Evolutionary conservation across 2,329 filamentous ascomycete species (phyloP), one percentile per base, ranked within the genome.

Genomic region (Pseudogymnoascus sp.): DNA sequence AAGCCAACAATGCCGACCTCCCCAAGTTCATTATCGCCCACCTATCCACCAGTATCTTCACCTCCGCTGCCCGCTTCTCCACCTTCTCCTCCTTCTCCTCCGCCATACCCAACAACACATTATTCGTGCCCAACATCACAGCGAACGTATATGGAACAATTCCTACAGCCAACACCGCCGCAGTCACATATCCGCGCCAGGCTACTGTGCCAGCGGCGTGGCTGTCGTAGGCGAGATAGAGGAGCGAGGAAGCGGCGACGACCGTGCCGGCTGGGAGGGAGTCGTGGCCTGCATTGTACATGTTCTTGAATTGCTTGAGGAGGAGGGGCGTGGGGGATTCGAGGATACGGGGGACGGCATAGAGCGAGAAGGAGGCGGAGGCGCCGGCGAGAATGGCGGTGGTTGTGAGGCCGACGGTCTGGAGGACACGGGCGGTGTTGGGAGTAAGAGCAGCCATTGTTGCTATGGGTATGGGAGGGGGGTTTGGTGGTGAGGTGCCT

Each of bases 21-120:
- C 72, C 77, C 33, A 85, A 65, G 67, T 84, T 84, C 67, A 84
- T 68, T 59, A 76, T 72, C 2, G 76, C 81, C 83, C 83, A 86
- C 63, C 73, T 74, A 68, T 85, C 82, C 37, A 85, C 75, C 66
- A 85, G 70, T 63, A 73, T 75, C 71, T 83, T 81, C 6, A 76
- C 75, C 0, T 74, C 79, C 72, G 80, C 77, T 29, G 68, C 69
- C 26, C 71, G 72, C 52, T 76, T 66, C 10, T 70, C 73, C 12
- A 74, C 67, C 3, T 66, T 69, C 21, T 73, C 72, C 14, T 58
- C 49, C 11, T 78, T 73, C 55, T 75, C 71, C 4, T 77, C 71
- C 10, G 72, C 76, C 68, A 78, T 79, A 16, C 69, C 70, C 55
- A 76, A 64, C 52, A 86, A 73, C 72, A 78, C 77, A 26, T 72